Evolutionary conservation across 2,329 filamentous ascomycete genomes (phyloP).

Genomic region (Penicillium aurantiogriseum): DNA sequence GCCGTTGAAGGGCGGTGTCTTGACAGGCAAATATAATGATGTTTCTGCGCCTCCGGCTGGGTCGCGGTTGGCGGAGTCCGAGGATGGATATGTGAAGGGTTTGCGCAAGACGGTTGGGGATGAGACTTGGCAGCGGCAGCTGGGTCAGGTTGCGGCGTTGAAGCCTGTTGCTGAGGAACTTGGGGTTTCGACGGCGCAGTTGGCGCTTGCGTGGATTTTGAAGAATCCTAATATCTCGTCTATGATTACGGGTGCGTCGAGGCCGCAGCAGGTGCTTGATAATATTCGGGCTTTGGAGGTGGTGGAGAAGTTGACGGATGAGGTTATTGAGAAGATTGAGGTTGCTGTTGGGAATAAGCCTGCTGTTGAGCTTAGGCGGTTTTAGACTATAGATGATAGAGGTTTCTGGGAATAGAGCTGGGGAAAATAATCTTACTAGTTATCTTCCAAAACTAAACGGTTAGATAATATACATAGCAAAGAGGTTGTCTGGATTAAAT

Average conservation of each 20-base stretch:
- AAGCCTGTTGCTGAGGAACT: slow-evolving; percentile 65
- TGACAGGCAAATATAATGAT: slow-evolving; percentile 67
- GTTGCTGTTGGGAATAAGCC: slow-evolving; percentile 23
- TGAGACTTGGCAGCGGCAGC: slow-evolving; percentile 36
- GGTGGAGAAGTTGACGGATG: slow-evolving; percentile 44
- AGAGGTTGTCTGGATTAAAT: not conserved
- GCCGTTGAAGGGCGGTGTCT: slow-evolving; percentile 59
- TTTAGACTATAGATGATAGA: slow-evolving; percentile 8
- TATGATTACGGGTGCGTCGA: slow-evolving; percentile 54
- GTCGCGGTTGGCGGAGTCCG: slow-evolving; percentile 56
- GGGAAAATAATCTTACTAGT: not conserved
- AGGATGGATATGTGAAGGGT: slow-evolving; percentile 55
- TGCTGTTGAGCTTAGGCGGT: slow-evolving; percentile 17
- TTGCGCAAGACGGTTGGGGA: slow-evolving; percentile 44
- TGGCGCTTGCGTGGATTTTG: slow-evolving; percentile 56
- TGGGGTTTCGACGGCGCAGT: slow-evolving; percentile 56
- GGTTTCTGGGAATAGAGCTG: not conserved
- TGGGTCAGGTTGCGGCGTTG: slow-evolving; percentile 37
- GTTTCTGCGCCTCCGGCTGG: slow-evolving; percentile 50
- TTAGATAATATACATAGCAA: too few species aligned
- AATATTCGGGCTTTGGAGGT: slow-evolving; percentile 46
- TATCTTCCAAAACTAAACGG: not conserved
- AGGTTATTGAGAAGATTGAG: slow-evolving; percentile 51
- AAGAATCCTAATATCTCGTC: slow-evolving; percentile 56
- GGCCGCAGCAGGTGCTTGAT: slow-evolving; percentile 42